These are phyloP conservation scores for Calonectria pauciramosa DNA, from an alignment of 2,329 filamentous ascomycete species.

Conservation along the genomic window DNA sequence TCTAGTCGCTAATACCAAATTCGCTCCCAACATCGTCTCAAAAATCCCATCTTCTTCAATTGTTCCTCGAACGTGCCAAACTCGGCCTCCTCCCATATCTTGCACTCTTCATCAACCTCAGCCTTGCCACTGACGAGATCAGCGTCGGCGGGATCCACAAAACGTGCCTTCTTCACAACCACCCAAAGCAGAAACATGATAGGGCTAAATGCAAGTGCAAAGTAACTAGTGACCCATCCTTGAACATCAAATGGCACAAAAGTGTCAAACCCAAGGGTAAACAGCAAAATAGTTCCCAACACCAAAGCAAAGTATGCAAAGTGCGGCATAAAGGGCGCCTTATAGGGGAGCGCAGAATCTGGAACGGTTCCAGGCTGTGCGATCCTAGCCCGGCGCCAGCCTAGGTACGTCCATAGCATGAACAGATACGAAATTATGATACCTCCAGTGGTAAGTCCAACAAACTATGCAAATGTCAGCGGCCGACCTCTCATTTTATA, in stretches of 20 bases:
- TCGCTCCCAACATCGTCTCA: not conserved
- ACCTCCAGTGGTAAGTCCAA: not conserved
- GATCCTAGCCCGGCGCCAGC: not conserved
- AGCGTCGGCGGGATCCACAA: not conserved
- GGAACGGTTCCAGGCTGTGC: not conserved
- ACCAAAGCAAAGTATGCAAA: not conserved
- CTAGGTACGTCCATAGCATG: constrained; percentile 7
- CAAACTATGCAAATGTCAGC: not conserved
- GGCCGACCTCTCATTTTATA: no score
- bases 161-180: not conserved
- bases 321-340: constrained; percentile 4
- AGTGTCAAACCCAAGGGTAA: constrained; percentile 68
- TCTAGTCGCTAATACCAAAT: not conserved
- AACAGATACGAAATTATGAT: not conserved
- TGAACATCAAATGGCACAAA: constrained; percentile 63
- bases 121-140: not conserved
- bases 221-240: constrained; percentile 65
- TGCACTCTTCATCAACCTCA: constrained; percentile 10
- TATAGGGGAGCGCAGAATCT: not conserved
- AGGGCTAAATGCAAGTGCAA: constrained; percentile 39
- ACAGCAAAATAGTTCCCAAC: constrained; percentile 53
- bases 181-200: not conserved
- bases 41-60: not conserved
- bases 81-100: not conserved
- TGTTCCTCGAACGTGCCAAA: not conserved